Evolutionary conservation across 1,139 yeast genomes (phyloP), one percentile per base, ranked within the genome.

Genomic region (Geotrichum macrosporum): DNA sequence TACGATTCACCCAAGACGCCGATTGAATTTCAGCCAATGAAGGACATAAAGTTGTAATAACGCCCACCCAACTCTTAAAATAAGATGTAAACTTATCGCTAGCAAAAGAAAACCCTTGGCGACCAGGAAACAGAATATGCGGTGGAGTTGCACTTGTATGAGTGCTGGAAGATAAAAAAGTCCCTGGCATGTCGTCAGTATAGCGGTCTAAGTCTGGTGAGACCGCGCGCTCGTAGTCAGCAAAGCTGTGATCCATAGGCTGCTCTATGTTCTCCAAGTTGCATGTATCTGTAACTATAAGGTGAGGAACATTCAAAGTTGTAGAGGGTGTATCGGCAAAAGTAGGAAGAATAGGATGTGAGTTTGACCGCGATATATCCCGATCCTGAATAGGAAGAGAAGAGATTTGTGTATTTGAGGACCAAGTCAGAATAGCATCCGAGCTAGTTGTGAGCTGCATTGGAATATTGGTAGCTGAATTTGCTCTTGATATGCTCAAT

Each of bases 21-120:
- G 47, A 26, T 5, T 35, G 15, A 2, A 62, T 34, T 5, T 54
- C 61, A 2, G 48, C 45, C 16, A 62, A 35, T 0, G 65, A 54
- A 2, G 67, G 66, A 41, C 61, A 57, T n/a, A 63, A 42, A 2
- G 54, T 53, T 10, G 42, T 42, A 5, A 58, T 20, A 20, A 47
- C 6, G 34, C 42, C 16, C 12, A 31, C 24, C 45, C 47, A 44
- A 15, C 44, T 37, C 16, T 32, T 24, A 24, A 41, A 32, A 13
- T 22, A 20, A 5, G 5, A 19, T 31, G 32, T 22, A 26, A 47
- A 6, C 2, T 22, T 19, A 3, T 30, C 35, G 8, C 18, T 15
- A 3, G 41, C 12, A 12, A 8, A 8, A 6, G 33, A 8, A 10
- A 29, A 5, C 3, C 44, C 18, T 5, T 26, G 22, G 12, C 29